These are phyloP conservation scores for Didymellaceae sp. DNA, from an alignment of 2,329 filamentous ascomycete species.

Conservation along the genomic window DNA sequence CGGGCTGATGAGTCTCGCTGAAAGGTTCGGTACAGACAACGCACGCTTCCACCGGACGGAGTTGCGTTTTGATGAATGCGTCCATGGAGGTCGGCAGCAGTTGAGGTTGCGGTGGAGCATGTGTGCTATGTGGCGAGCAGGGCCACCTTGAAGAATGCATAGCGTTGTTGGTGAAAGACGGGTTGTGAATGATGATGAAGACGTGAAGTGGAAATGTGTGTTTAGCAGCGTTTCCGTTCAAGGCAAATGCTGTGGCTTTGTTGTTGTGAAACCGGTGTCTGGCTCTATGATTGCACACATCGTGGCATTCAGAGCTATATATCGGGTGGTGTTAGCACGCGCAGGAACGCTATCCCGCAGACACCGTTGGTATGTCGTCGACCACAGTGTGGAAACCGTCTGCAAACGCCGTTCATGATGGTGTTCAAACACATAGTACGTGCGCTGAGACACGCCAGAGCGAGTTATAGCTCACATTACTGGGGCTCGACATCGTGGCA, in stretches of 20 bases:
- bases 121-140: not conserved
- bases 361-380: not conserved
- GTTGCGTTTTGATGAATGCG: constrained; percentile 30
- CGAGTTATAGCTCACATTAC: too few species aligned
- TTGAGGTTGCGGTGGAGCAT: not conserved
- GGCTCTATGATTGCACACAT: not conserved
- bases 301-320: not conserved
- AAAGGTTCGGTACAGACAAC: constrained; percentile 39
- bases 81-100: constrained; percentile 28
- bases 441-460: not conserved
- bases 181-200: constrained; percentile 12
- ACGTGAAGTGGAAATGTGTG: constrained; percentile 7
- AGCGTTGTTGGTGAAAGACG: constrained; percentile 2
- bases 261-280: not conserved
- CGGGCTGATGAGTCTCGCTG: constrained; percentile 32
- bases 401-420: constrained; percentile 1
- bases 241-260: not conserved
- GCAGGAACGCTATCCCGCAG: too few species aligned
- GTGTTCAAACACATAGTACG: not conserved
- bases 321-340: too few species aligned
- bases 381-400: not conserved
- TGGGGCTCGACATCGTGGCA: too few species aligned
- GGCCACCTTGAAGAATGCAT: not conserved
- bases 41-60: constrained; percentile 36
- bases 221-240: not conserved